These are phyloP conservation scores for Fraxinus baroniana DNA, from an alignment of 305 asterid genomes.

Conservation along the genomic window DNA sequence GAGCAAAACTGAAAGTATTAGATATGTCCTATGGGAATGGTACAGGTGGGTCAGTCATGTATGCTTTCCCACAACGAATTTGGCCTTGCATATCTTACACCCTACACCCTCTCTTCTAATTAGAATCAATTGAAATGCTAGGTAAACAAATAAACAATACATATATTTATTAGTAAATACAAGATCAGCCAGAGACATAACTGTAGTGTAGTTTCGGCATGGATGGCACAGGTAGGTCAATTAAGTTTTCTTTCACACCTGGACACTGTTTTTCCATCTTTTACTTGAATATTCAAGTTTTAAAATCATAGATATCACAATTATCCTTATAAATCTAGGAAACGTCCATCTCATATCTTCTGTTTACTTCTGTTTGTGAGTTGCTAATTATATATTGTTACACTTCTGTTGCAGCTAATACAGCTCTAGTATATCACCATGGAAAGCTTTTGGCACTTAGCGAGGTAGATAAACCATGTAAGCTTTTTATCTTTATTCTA, in stretches of 20 bases:
- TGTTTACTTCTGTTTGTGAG: conserved; percentile 18
- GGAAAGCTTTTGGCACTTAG: conserved; percentile 89
- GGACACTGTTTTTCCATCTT: conserved; percentile 1
- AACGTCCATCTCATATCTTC: not conserved
- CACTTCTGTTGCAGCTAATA: conserved; percentile 66
- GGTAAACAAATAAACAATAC: not conserved
- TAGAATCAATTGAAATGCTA: conserved; percentile 6
- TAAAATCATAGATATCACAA: not conserved
- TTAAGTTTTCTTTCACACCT: conserved; percentile 1
- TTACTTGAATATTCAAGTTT: not conserved
- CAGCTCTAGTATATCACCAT: conserved; percentile 85
- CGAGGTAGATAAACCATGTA: conserved; percentile 97
- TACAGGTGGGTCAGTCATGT: conserved; percentile 50
- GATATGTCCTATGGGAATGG: conserved; percentile 59
- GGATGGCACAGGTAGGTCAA: not conserved
- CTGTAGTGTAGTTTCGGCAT: not conserved
- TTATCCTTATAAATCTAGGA: not conserved
- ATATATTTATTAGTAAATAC: not conserved
- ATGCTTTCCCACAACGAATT: conserved; percentile 14
- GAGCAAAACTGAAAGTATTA: conserved; percentile 61
- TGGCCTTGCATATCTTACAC: not conserved
- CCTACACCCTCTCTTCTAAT: not conserved
- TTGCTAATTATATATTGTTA: conserved; percentile 17
- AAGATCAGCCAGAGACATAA: conserved; percentile 6
- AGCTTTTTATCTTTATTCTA: conserved; percentile 27